These are phyloP conservation scores for Kuraishia piskuri DNA, from an alignment of 805 yeast genomes.

Conservation along the genomic window DNA sequence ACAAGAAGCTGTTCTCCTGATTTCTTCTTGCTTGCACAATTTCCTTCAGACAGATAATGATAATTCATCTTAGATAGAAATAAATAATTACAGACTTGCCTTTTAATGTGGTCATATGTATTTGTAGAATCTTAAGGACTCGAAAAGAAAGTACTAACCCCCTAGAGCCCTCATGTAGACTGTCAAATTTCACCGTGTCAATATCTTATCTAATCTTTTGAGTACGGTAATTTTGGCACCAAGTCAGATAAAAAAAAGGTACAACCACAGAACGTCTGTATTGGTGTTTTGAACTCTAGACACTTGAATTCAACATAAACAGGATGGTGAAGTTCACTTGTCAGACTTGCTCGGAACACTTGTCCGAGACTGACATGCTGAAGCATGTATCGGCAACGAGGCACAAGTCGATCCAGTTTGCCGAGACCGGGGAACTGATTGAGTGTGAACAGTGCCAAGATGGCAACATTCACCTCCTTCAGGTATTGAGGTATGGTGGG, in stretches of 20 bases:
- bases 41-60: not conserved
- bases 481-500: slow-evolving; percentile 43
- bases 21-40: not conserved
- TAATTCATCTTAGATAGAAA: not conserved
- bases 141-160: too few species aligned
- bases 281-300: not conserved
- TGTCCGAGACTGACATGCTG: slow-evolving; percentile 17
- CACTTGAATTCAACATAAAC: not conserved
- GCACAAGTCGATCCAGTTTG: slow-evolving; percentile 37
- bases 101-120: too few species aligned
- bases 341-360: not conserved
- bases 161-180: not conserved
- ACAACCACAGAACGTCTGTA: too few species aligned
- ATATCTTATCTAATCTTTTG: not conserved
- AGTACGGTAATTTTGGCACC: not conserved
- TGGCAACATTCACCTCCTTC: slow-evolving; percentile 43
- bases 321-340: not conserved
- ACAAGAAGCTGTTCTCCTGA: not conserved
- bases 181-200: not conserved
- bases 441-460: slow-evolving; percentile 52
- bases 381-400: slow-evolving; percentile 46
- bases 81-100: too few species aligned
- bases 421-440: slow-evolving; percentile 28
- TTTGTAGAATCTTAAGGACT: too few species aligned
- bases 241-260: not conserved